Conservation (phyloP, 1,139 yeast genomes). For the Sugiyamaella neomexicana region DNA sequence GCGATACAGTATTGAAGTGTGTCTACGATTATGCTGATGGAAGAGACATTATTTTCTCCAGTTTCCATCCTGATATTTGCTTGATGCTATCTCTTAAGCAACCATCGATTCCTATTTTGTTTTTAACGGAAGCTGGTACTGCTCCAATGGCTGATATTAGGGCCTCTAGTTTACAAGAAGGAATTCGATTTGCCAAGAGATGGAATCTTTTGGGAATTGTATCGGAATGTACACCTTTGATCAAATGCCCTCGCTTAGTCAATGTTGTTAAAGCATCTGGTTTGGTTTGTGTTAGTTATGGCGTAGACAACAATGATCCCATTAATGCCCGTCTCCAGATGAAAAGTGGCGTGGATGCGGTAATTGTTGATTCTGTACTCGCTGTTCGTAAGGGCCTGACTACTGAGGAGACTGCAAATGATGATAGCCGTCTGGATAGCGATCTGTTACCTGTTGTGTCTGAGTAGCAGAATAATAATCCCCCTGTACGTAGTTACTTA, state of each 20-base stretch:
- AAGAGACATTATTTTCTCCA: constrained; percentile 85
- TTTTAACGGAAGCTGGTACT: constrained; percentile 87
- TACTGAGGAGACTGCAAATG: constrained; percentile 20
- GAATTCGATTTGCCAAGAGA: constrained; percentile 83
- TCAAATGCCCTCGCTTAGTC: constrained; percentile 84
- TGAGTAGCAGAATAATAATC: not conserved
- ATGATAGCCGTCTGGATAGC: not conserved
- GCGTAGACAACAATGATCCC: constrained; percentile 81
- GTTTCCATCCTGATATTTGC: constrained; percentile 95
- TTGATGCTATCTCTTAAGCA: constrained; percentile 83
- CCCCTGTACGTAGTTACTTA: too few relatives aligned
- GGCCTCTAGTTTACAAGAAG: constrained; percentile 85
- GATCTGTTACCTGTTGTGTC: not conserved
- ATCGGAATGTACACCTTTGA: constrained; percentile 81
- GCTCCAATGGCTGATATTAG: constrained; percentile 82
- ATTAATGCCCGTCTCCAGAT: constrained; percentile 82
- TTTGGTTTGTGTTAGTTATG: constrained; percentile 91
- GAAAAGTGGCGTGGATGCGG: constrained; percentile 96
- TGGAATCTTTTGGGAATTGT: constrained; percentile 95
- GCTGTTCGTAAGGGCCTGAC: constrained; percentile 85
- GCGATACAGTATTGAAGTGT: constrained; percentile 70
- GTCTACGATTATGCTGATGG: constrained; percentile 80
- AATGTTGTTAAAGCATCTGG: constrained; percentile 88
- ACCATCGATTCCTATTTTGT: constrained; percentile 81
- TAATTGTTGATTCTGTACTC: constrained; percentile 89